Evolutionary conservation across 805 yeast genomes (phyloP).

Genomic region (Kodamaea sagamina): DNA sequence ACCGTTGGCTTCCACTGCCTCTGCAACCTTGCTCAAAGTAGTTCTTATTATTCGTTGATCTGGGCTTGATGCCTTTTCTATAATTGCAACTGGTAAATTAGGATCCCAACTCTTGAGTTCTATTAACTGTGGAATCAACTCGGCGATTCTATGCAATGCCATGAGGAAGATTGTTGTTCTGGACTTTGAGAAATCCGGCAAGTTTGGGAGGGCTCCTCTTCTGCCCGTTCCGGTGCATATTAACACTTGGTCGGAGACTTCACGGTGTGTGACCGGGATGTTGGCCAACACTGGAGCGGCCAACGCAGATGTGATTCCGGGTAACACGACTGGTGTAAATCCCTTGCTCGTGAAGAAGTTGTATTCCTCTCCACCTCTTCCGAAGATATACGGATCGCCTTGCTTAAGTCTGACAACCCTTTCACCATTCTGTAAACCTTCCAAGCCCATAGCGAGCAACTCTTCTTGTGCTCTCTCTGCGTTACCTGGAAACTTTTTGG

Average conservation of each 20-base stretch:
- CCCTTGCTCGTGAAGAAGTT: slow-evolving; percentile 69
- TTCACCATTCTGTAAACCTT: slow-evolving; percentile 62
- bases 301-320: slow-evolving; percentile 88
- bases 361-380: slow-evolving; percentile 94
- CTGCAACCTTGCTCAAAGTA: slow-evolving; percentile 61
- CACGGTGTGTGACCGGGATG: slow-evolving; percentile 91
- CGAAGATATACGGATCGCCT: slow-evolving; percentile 96
- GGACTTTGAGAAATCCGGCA: slow-evolving; percentile 70
- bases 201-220: slow-evolving; percentile 73
- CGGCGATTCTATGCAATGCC: slow-evolving; percentile 79
- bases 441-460: slow-evolving; percentile 69
- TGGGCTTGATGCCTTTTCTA: slow-evolving; percentile 91
- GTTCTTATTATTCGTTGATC: slow-evolving; percentile 88
- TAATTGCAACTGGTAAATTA: slow-evolving; percentile 75
- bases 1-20: slow-evolving; percentile 74
- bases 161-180: slow-evolving; percentile 87
- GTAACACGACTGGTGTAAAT: slow-evolving; percentile 68
- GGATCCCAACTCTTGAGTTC: slow-evolving; percentile 62
- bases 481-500: slow-evolving; percentile 94
- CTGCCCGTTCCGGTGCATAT: slow-evolving; percentile 95
- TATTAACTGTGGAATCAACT: slow-evolving; percentile 49
- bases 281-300: slow-evolving; percentile 81
- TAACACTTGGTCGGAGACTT: slow-evolving; percentile 87
- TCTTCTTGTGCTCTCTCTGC: slow-evolving; percentile 93
- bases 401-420: slow-evolving; percentile 89